Evolutionary conservation across 140 eudicot species (phyloP), one percentile per base, ranked within the genome.

Genomic region (Cichorium intybus): DNA sequence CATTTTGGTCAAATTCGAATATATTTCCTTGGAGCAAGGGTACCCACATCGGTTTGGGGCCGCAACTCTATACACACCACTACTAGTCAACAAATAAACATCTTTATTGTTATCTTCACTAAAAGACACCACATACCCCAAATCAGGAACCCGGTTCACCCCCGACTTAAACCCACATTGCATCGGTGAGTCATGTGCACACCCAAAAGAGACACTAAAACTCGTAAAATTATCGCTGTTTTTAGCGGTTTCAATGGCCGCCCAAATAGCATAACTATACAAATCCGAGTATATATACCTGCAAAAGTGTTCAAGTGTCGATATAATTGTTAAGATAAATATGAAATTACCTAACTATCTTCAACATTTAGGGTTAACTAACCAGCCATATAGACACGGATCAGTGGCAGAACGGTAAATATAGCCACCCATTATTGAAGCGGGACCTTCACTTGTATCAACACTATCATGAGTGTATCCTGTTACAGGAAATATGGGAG

Each of bases 321-420:
- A 71, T 35, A 24, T 14, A 22, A 29, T 20, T 37, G 12, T 54
- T 24, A 59, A 16, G 10, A 24, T 33, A 26, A 43, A 43, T 10
- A 35, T 35, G 43, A 35, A 35, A 35, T 9, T 35, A 35, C 43
- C 43, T 10, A 31, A 60, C 29, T 2, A 34, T 16, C 16, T 31
- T 7, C 37, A 31, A 31, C 21, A 2, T 10, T 39, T 21, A 35
- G 28, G 18, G n/a, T 50, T 7, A 62, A 62, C 91, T 77, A 51
- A 91, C 97, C 89, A 85, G 73, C 95, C 96, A 62, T 80, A 63
- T 34, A 87, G 67, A 64, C 97, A 91, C 28, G 92, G 97, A 73
- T 91, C 97, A 26, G 89, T 68, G 47, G 7, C 29, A 9, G 89
- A 81, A 3, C 89, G 75, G 51, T 87, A 91, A 57, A 87, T 65